Base-by-base conservation (phyloP, 1,284 basidiomycete genomes). In the Naganishia sp. region DNA sequence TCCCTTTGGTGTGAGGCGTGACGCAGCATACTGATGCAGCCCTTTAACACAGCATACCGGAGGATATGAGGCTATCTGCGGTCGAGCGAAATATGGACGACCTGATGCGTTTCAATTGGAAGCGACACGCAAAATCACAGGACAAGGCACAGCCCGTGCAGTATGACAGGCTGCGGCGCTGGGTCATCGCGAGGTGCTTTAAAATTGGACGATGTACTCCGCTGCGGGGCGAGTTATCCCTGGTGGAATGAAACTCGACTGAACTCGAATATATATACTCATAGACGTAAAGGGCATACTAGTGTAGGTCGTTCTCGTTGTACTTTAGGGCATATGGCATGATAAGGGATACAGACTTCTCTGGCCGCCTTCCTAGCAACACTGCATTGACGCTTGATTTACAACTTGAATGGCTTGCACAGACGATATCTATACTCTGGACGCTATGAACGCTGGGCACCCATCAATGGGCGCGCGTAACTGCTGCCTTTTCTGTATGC, bases 141-240 rank as follows among this genome's bases (percentile, higher is more conserved):
- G 31, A 54, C 45, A 36, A 52, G 31, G 53, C 60, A 11, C 53
- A 55, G 23, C 42, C 44, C 3, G 53, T 63, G 33, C 33, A 63
- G 45, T 44, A 63, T 31, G 55, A 49, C 21, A 36, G 39, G 16
- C 39, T 67, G 25, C 44, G 66, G 28, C 52, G 66, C n/a, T 55
- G 61, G 53, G 66, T 67, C 13, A 49, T 67, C 6, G 66, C 54
- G 28, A 39, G 66, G 55, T 67, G 66, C 39, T 67, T 67, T 60
- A 64, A 67, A 43, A 67, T 67, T 44, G 66, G 66, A 44, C 54
- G 66, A 31, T 67, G 66, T 42, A 21, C 42, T 25, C 66, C 66
- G 13, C 23, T 67, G 46, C 21, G 36, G 36, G 66, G 60, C 18
- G 59, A 55, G 3, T 55, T 66, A 33, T 21, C 36, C 21, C 33